phyloP scores from a whole-genome alignment of 306 rosid species.

The Alnus glutinosa region DNA sequence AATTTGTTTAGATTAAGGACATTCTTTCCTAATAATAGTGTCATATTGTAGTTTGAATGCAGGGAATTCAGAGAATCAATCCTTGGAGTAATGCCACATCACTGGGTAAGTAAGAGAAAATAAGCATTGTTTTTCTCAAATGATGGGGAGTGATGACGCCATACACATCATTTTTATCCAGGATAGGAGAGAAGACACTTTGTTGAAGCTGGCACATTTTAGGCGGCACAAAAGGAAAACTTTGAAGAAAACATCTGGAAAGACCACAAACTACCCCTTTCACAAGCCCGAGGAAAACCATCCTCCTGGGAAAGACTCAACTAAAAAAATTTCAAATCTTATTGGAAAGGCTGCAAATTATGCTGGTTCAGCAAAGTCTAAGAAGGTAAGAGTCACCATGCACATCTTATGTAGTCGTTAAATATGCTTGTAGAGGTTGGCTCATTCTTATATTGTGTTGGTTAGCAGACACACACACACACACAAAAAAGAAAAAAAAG shows the following conservation, averaged over 20 bases:
- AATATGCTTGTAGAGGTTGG: background rate
- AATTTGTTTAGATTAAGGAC: background rate
- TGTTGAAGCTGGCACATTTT: slow-evolving; percentile 77
- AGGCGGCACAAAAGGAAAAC: slow-evolving; percentile 87
- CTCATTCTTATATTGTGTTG: background rate
- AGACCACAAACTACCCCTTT: slow-evolving; percentile 58
- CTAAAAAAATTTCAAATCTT: slow-evolving; percentile 85
- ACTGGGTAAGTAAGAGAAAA: slow-evolving; percentile 60
- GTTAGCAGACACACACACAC: background rate
- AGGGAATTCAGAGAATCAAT: slow-evolving; percentile 97
- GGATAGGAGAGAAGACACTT: slow-evolving; percentile 98
- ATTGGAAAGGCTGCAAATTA: slow-evolving; percentile 87
- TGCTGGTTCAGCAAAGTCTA: slow-evolving; percentile 82
- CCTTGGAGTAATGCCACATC: slow-evolving; percentile 98
- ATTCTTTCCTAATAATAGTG: slow-evolving; percentile 5
- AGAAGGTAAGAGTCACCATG: slow-evolving; percentile 58
- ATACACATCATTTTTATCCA: slow-evolving; percentile 37
- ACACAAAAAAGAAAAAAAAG: no score
- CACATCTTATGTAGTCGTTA: slow-evolving; percentile 17
- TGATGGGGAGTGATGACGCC: slow-evolving; percentile 14
- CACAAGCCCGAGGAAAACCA: slow-evolving; percentile 94
- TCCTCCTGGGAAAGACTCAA: slow-evolving; percentile 94
- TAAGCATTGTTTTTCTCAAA: background rate
- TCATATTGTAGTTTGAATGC: slow-evolving; percentile 80
- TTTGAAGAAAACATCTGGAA: slow-evolving; percentile 76